Conservation (phyloP, 2,329 filamentous ascomycete species). For the Acrocalymma vagum region DNA sequence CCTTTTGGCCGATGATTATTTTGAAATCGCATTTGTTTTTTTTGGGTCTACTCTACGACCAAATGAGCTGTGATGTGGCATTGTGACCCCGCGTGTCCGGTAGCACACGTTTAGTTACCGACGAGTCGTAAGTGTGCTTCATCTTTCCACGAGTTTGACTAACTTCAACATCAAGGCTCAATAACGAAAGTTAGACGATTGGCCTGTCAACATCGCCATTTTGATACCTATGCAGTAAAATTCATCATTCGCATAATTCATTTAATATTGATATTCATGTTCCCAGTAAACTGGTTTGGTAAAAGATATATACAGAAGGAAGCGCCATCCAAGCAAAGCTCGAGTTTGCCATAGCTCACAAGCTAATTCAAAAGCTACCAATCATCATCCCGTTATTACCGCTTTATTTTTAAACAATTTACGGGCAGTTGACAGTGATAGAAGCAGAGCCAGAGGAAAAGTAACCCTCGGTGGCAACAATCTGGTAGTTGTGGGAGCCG, state of each 20-base stretch:
- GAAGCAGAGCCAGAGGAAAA: conserved; percentile 56
- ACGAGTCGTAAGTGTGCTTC: too few relatives aligned
- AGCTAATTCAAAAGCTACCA: neutral
- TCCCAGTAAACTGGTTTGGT: conserved; percentile 5
- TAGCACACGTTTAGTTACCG: too few relatives aligned
- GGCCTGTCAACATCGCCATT: too few relatives aligned
- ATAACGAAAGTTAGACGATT: too few relatives aligned
- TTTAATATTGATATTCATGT: conserved; percentile 10
- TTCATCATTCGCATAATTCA: too few relatives aligned
- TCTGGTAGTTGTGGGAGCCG: conserved; percentile 48
- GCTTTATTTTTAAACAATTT: conserved; percentile 8
- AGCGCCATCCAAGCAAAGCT: neutral
- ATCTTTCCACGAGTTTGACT: too few relatives aligned
- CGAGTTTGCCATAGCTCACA: neutral
- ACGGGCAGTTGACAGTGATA: conserved; percentile 55
- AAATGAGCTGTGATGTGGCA: too few relatives aligned
- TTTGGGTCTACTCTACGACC: too few relatives aligned
- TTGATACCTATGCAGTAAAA: too few relatives aligned
- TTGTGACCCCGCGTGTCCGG: too few relatives aligned
- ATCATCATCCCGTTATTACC: neutral
- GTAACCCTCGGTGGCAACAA: conserved; percentile 65
- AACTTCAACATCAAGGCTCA: too few relatives aligned
- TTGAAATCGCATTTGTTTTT: conserved; percentile 15
- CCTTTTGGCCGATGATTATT: conserved; percentile 11
- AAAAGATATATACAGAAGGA: conserved; percentile 11